Base-by-base conservation (phyloP, 1,139 yeast genomes). In the Petasospora fabianii region DNA sequence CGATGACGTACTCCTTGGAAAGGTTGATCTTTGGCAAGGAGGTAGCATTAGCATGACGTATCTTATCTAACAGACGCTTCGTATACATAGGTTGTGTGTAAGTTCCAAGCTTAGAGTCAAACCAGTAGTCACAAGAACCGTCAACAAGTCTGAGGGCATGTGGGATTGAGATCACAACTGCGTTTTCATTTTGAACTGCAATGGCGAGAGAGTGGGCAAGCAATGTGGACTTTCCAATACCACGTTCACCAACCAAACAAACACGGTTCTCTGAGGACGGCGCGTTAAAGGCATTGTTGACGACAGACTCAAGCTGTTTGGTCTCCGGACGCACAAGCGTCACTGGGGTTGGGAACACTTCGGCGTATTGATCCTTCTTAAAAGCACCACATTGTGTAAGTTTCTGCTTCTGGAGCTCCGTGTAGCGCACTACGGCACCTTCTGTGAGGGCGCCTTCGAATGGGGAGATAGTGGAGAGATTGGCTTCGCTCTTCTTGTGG, bases 41-140 rank as follows among this genome's bases (percentile, higher is more conserved):
- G 2, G 61, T 67, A 46, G 65, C 68, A 62, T 86, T 88, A 26
- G 79, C 79, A 36, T 68, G 67, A 38, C 74, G 66, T 40, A 82
- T 65, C 60, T 77, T 78, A 49, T 68, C 66, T 49, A 85, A 60
- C 62, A 85, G 72, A 42, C 73, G 69, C 54, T 78, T 78, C 42
- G 84, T 68, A 53, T 71, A 75, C 94, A 84, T 84, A 41, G 95
- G 96, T 61, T 88, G 96, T 39, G 78, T 82, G 59, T 79, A 86
- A 37, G 67, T 56, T 20, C 66, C 64, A 24, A 71, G 54, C 33
- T 62, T 64, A 27, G 68, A 65, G 58, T 84, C 83, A 50, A 62
- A 73, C 40, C 74, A 66, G 55, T 78, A 84, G 59, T 85, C 95
- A 43, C 69, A 73, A 26, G 84, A 66, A 39, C 97, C 97, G 51